Evolutionary conservation across 371 early-diverging fungal species (phyloP).

Genomic region (Capillidium heterosporum): DNA sequence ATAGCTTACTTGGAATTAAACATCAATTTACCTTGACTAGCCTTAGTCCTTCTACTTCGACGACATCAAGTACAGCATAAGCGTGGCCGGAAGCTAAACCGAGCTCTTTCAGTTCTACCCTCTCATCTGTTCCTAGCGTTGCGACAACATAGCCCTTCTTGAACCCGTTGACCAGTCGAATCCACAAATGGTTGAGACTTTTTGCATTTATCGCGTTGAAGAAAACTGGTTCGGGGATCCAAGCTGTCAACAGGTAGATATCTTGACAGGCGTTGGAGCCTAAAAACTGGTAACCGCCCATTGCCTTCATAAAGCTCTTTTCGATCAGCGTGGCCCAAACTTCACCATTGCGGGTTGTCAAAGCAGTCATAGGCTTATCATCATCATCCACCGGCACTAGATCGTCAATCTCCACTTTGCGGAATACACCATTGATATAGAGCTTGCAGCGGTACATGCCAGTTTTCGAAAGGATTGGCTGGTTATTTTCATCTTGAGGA

Average conservation of each 20-base stretch:
- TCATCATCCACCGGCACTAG: conserved; percentile 55
- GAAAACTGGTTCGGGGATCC: neutral
- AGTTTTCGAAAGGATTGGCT: too few species aligned
- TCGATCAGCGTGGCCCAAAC: conserved; percentile 78
- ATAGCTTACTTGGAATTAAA: neutral
- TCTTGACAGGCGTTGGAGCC: conserved; percentile 49
- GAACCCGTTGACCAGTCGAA: conserved; percentile 41
- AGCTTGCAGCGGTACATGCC: conserved; percentile 78
- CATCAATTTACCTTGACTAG: neutral
- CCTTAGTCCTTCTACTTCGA: conserved; percentile 10
- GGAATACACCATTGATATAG: conserved; percentile 63
- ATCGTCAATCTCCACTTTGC: conserved; percentile 84
- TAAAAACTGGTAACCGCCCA: conserved; percentile 88
- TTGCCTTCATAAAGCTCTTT: conserved; percentile 86
- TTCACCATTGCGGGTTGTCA: conserved; percentile 53
- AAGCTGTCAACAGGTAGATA: neutral
- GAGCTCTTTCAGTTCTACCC: conserved; percentile 35
- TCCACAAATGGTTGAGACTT: conserved; percentile 30
- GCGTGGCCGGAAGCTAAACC: conserved; percentile 78
- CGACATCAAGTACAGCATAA: conserved; percentile 59
- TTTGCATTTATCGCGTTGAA: conserved; percentile 24
- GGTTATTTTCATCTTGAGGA: too few species aligned
- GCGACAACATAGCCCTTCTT: conserved; percentile 39
- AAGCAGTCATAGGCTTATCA: conserved; percentile 66
- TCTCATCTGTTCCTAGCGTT: conserved; percentile 53